These are phyloP conservation scores for Viola odorata DNA, from an alignment of 345 rosid genomes.

Conservation along the genomic window DNA sequence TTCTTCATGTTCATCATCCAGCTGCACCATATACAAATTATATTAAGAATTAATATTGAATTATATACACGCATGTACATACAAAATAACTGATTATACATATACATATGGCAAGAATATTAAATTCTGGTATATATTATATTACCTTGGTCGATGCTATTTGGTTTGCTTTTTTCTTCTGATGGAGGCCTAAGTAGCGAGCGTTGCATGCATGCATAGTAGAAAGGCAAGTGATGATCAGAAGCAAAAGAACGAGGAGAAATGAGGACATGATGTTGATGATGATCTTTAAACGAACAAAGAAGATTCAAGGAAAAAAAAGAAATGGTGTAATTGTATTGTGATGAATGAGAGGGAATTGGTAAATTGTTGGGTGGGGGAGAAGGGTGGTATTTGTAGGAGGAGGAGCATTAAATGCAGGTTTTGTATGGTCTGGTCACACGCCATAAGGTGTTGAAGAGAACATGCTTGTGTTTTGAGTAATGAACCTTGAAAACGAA, in stretches of 20 bases:
- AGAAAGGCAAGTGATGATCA: slow-evolving; percentile 25
- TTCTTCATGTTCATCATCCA: not conserved
- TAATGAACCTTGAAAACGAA: slow-evolving; percentile 31
- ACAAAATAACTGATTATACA: not conserved
- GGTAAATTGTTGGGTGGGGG: no score
- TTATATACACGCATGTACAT: not conserved
- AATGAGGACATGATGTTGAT: slow-evolving; percentile 17
- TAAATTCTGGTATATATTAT: not conserved
- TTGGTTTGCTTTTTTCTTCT: slow-evolving; percentile 6
- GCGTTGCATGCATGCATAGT: slow-evolving; percentile 46
- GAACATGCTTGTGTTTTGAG: slow-evolving; percentile 57
- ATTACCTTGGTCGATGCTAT: slow-evolving; percentile 17
- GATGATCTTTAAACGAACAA: not conserved
- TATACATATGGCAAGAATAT: not conserved
- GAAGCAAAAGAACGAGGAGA: slow-evolving; percentile 17
- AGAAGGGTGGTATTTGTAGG: slow-evolving; percentile 17
- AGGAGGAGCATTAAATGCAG: slow-evolving; percentile 46
- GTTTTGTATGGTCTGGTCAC: slow-evolving; percentile 27
- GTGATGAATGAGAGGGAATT: no score
- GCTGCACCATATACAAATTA: not conserved
- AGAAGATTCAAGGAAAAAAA: no score
- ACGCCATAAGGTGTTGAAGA: slow-evolving; percentile 23
- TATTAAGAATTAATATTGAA: not conserved
- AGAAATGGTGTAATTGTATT: no score
- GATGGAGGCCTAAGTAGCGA: slow-evolving; percentile 23